Base-by-base conservation (phyloP, 352 stramenopile species). In the Phytophthora parvispora region DNA sequence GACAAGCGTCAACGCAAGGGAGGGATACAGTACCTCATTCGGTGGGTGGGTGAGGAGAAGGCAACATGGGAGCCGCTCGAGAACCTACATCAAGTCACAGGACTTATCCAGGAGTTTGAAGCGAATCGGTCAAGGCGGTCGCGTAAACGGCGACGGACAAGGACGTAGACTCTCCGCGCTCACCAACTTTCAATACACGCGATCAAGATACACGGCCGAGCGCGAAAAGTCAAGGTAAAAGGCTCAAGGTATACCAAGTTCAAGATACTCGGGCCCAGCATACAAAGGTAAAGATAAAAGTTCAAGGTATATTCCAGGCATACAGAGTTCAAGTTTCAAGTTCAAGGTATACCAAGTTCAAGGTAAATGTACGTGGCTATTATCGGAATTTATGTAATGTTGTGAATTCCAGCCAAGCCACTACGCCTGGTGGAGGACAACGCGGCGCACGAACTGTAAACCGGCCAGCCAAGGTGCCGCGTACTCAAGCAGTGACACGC, bases 41-140 rank as follows among this genome's bases (percentile, higher is more conserved):
- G 5, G 48, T 63, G 55, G n/a, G 55, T 63, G 29, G n/a, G 55
- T 63, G 42, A 63, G 13, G 42, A 53, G 13, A 56, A 63, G 15
- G 22, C 24, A 2, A 64, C 57, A 4, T 64, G 57, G 45, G 43
- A 62, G 13, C 53, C 24, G 9, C 47, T 65, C 4, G 34, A 65
- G n/a, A 65, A 65, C 15, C 47, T 57, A 12, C 31, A 65, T 9
- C 47, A 65, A 65, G 52, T 65, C 2, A 24, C 16, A 0, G 58
- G 58, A 7, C 34, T 65, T 18, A 50, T 65, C 12, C 58, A 43
- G 51, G 58, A 25, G 18, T 54, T 65, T 32, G 47, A 57, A 51
- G 25, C 29, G 8, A 36, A 40, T 5, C 16, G 31, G 8, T 10
- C 18, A 1, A 22, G 40, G 18, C 32, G 47, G 32, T 47, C 34